Base-by-base conservation (phyloP, 2,329 filamentous ascomycete genomes). In the Fusarium sp. region DNA sequence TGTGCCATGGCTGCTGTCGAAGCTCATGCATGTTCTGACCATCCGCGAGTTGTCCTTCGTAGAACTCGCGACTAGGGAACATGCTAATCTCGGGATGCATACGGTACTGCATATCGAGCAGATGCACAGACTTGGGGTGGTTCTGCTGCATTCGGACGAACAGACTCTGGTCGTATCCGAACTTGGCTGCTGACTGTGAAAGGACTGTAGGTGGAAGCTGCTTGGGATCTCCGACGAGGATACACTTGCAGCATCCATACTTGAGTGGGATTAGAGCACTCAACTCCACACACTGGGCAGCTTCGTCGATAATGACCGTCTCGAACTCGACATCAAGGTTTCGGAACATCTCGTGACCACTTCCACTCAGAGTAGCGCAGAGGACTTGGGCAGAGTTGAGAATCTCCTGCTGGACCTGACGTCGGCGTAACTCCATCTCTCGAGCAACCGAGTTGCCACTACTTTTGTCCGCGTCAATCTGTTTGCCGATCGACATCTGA, bases 101-200 rank as follows among this genome's bases (percentile, higher is more conserved):
- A 84, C 97, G 97, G 82, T 99, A 99, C 81, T 99, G 97, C 65
- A 93, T 97, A 80, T 98, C 96, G n/a, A 99, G 90, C 29, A 99
- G 88, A 85, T 99, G 96, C 18, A 99, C 92, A 74, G 97, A 93
- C 35, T 93, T 87, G 1, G 95, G 94, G 78, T 96, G 92, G 74
- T 98, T 98, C 78, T 92, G 92, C 81, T 98, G 97, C 96, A 99
- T 99, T 37, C 97, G 93, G 64, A 98, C 97, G 85, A 99, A 99
- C 84, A 99, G 86, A 88, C 95, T 98, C 85, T 99, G 97, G 80
- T 98, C 96, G 83, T 98, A 99, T 74, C 97, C 95, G 83, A 95
- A 98, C 41, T 92, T 91, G 16, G 95, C 94, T 6, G 97, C 97
- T 77, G 95, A 95, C 81, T 97, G 95, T 3, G 97, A 98, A 66